Conservation (phyloP, 2,329 filamentous ascomycete genomes). For the Metarhizium anisopliae region DNA sequence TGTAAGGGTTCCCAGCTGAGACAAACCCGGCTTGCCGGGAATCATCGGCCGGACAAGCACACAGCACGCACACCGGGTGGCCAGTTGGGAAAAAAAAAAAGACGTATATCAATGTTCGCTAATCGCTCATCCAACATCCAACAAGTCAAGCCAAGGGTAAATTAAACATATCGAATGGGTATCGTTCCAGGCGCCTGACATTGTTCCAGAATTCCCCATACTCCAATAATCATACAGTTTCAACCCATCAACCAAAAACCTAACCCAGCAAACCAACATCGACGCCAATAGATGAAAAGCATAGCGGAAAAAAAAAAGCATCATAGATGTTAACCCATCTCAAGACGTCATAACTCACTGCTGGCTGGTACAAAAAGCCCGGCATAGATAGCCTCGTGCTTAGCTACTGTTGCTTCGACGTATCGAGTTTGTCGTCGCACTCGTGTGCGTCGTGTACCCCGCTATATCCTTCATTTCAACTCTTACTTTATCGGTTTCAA, state of each 20-base stretch:
- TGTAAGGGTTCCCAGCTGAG: no score
- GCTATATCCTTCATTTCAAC: conserved; percentile 29
- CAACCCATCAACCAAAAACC: neutral
- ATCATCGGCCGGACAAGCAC: no score
- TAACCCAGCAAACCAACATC: neutral
- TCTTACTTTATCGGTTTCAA: conserved; percentile 28
- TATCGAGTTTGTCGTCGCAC: neutral
- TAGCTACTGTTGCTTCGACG: neutral
- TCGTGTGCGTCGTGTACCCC: conserved; percentile 18
- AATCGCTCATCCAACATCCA: neutral
- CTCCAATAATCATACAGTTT: neutral
- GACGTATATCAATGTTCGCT: neutral
- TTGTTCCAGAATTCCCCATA: neutral
- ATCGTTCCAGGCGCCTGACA: conserved; percentile 11
- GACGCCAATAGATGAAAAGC: conserved; percentile 2
- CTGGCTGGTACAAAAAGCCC: neutral
- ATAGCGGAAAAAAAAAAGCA: neutral
- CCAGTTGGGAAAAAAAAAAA: no score
- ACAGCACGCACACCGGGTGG: no score
- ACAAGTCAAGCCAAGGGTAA: neutral
- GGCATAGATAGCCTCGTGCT: neutral
- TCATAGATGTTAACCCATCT: no score
- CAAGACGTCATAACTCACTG: no score
- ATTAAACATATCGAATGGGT: conserved; percentile 6
- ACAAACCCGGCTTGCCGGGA: no score